Evolutionary conservation across 768 basidiomycete species (phyloP).

Genomic region (Collybia nuda): DNA sequence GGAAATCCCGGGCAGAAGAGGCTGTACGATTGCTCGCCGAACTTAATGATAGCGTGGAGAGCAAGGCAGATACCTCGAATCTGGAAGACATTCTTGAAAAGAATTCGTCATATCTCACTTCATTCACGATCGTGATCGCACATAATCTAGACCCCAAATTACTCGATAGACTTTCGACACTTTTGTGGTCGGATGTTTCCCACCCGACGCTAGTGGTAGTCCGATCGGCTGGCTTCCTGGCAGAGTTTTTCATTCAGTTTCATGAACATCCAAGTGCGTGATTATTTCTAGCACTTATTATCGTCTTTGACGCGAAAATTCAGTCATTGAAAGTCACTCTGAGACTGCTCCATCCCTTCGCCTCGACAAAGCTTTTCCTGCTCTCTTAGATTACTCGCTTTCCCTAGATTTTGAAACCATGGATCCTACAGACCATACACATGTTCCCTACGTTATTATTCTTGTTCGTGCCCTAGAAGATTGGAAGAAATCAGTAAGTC

Average conservation of each 20-base stretch:
- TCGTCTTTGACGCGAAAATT: background rate
- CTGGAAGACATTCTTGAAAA: conserved; percentile 58
- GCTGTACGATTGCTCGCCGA: conserved; percentile 76
- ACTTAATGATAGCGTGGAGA: conserved; percentile 86
- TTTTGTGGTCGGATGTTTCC: conserved; percentile 67
- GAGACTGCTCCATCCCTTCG: conserved; percentile 75
- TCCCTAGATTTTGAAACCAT: conserved; percentile 72
- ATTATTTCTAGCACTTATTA: background rate
- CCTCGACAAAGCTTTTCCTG: conserved; percentile 87
- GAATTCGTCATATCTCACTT: conserved; percentile 52
- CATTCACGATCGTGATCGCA: conserved; percentile 80
- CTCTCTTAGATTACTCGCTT: conserved; percentile 70
- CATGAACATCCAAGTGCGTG: conserved; percentile 77
- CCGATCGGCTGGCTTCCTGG: conserved; percentile 86
- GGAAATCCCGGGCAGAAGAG: conserved; percentile 77
- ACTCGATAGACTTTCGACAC: conserved; percentile 56
- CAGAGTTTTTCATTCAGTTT: conserved; percentile 86
- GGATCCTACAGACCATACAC: conserved; percentile 88
- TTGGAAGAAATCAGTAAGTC: conserved; percentile 75
- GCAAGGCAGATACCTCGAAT: conserved; percentile 55
- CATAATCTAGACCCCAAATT: conserved; percentile 69
- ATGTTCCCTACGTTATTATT: conserved; percentile 89
- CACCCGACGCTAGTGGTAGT: conserved; percentile 74
- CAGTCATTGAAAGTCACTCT: conserved; percentile 91
- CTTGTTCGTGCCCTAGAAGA: conserved; percentile 80